These are phyloP conservation scores for Pseudocercospora fuligena DNA, from an alignment of 2,329 filamentous ascomycete species.

Conservation along the genomic window DNA sequence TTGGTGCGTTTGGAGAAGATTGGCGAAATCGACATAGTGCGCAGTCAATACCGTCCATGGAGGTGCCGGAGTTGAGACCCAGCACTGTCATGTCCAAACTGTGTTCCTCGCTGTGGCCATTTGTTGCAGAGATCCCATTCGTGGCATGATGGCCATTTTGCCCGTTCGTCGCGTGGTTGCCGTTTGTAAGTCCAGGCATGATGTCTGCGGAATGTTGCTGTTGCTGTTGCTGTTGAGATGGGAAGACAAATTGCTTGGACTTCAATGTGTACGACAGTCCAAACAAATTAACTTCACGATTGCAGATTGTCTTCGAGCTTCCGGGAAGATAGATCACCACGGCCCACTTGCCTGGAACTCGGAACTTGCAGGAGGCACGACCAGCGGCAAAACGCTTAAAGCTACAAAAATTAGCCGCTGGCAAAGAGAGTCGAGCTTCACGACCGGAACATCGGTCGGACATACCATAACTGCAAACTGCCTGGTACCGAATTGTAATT, in stretches of 20 bases:
- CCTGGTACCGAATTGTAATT: no score
- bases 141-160: conserved; percentile 1
- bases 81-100: conserved; percentile 58
- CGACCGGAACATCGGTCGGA: no score
- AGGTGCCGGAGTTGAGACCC: conserved; percentile 60
- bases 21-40: conserved; percentile 63
- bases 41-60: conserved; percentile 64
- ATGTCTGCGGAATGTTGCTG: conserved; percentile 6
- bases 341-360: not conserved
- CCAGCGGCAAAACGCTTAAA: conserved; percentile 8
- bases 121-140: conserved; percentile 5
- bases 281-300: no score
- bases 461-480: no score
- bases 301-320: not conserved
- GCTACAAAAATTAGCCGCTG: not conserved
- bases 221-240: not conserved
- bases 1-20: conserved; percentile 54
- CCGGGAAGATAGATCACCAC: conserved; percentile 1
- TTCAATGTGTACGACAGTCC: not conserved
- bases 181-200: conserved; percentile 9
- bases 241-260: conserved; percentile 3
- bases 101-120: conserved; percentile 4
- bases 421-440: no score
- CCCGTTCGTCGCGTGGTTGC: conserved; percentile 3
- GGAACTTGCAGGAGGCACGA: conserved; percentile 1